Base-by-base conservation (phyloP, 192 early-diverging fungal species). In the Coemansia sp. region DNA sequence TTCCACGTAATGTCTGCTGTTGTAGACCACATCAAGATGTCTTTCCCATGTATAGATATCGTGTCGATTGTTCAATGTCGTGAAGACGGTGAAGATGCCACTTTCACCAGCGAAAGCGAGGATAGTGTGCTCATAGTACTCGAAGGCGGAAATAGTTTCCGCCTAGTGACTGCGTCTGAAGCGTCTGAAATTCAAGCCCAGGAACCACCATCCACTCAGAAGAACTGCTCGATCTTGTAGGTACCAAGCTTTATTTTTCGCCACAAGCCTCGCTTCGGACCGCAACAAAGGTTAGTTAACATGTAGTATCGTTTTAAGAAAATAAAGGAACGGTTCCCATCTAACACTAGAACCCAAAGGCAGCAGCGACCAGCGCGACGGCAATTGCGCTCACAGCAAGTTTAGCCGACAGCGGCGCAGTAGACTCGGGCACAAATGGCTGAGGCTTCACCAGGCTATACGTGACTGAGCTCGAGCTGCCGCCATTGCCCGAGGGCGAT, bases 351-450 rank as follows among this genome's bases (percentile, higher is more conserved):
- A 60, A 66, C 19, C 71, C 64, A 35, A 42, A 47, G 15, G 65
- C 78, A 24, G 71, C 17, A 22, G 62, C 65, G 27, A 67, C 29
- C 19, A 70, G 31, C 24, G 73, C 68, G 14, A 41, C 61, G 29
- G 56, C 58, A 37, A 65, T 59, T 2, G 67, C 43, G 4, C 49
- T 68, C n/a, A 75, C 17, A 0, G 60, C 62, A 17, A 64, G 56
- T 15, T 35, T 57, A 51, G 45, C 27, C 32, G 49, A 54, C 8
- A 57, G 29, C 24, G 66, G 31, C 8, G 59, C 53, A 12, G 49
- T 19, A 45, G 43, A 47, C 20, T 68, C 56, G 24, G 77, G 71
- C 47, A 79, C 77, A 79, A 64, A 81, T 5, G 78, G 60, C 22
- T 51, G 27, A 17, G 68, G 78, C 60, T 64, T 31, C 19, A 71